Evolutionary conservation across 768 basidiomycete genomes (phyloP).

Genomic region (Rhizopogon vulgaris): DNA sequence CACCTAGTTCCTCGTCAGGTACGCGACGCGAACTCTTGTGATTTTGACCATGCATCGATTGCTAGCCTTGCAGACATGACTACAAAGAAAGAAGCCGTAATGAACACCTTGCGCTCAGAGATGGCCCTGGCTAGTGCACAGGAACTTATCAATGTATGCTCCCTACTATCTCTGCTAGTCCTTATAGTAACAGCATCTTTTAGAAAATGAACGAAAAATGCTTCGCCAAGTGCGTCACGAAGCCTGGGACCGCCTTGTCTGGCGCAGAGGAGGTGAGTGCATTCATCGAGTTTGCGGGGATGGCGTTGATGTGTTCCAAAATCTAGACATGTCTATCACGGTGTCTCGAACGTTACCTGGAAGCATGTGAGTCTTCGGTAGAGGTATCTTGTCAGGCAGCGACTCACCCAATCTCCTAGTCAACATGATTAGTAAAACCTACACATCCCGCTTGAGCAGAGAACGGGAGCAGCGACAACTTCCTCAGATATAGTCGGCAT

Average conservation of each 20-base stretch:
- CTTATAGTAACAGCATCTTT: not conserved
- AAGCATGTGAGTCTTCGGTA: slow-evolving; percentile 56
- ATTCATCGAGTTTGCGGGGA: not conserved
- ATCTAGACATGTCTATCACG: slow-evolving; percentile 64
- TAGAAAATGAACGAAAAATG: slow-evolving; percentile 81
- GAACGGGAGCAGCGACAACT: slow-evolving; percentile 32
- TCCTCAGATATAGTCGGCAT: not conserved
- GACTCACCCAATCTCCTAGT: slow-evolving; percentile 35
- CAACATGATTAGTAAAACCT: slow-evolving; percentile 70
- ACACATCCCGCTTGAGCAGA: slow-evolving; percentile 50
- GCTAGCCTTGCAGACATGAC: slow-evolving; percentile 24
- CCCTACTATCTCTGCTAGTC: not conserved
- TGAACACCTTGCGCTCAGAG: slow-evolving; percentile 63
- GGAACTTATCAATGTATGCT: slow-evolving; percentile 66
- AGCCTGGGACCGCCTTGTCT: slow-evolving; percentile 65
- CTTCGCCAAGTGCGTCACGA: slow-evolving; percentile 69
- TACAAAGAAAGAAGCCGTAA: slow-evolving; percentile 38
- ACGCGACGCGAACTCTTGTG: not conserved
- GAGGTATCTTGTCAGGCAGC: slow-evolving; percentile 9
- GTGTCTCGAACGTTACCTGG: slow-evolving; percentile 79
- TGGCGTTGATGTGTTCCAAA: not conserved
- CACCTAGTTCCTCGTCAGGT: slow-evolving; percentile 26
- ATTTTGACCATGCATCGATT: not conserved
- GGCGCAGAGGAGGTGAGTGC: slow-evolving; percentile 64
- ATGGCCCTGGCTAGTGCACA: slow-evolving; percentile 71